A percentile compares a stretch with the other conserved stretches of the same genome.
phyloP scores from a whole-genome alignment of 2,329 filamentous ascomycete genomes.

The Podosphaera aphanis region DNA sequence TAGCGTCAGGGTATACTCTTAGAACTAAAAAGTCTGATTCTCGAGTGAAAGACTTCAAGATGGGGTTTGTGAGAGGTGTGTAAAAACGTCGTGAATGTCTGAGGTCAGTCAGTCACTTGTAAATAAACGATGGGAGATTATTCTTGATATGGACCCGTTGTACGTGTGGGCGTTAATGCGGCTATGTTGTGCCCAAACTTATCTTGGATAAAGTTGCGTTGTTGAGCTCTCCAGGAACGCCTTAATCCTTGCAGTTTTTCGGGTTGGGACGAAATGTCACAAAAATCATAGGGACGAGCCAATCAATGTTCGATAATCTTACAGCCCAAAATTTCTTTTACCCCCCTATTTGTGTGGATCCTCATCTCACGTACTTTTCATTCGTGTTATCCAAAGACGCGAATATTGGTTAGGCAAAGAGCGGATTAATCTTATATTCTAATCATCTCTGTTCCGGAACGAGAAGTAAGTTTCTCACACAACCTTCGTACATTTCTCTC shows the following conservation, averaged over 20 bases:
- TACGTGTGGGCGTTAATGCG: background rate
- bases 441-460: no score
- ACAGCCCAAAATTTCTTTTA: background rate
- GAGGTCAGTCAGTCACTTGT: background rate
- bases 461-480: no score
- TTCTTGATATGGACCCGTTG: background rate
- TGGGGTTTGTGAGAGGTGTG: no score
- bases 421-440: background rate
- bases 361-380: background rate
- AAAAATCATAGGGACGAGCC: background rate
- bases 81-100: background rate
- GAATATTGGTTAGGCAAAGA: background rate
- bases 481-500: slow-evolving; percentile 5
- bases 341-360: background rate
- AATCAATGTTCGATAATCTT: background rate
- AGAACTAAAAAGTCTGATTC: no score
- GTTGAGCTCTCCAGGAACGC: background rate
- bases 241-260: background rate
- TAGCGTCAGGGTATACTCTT: no score
- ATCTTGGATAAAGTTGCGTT: background rate
- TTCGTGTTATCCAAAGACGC: background rate
- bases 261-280: background rate
- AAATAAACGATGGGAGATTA: background rate
- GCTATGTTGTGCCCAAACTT: background rate
- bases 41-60: no score